Conservation (phyloP, 495 filamentous ascomycete species). For the Xylaria flabelliformis region DNA sequence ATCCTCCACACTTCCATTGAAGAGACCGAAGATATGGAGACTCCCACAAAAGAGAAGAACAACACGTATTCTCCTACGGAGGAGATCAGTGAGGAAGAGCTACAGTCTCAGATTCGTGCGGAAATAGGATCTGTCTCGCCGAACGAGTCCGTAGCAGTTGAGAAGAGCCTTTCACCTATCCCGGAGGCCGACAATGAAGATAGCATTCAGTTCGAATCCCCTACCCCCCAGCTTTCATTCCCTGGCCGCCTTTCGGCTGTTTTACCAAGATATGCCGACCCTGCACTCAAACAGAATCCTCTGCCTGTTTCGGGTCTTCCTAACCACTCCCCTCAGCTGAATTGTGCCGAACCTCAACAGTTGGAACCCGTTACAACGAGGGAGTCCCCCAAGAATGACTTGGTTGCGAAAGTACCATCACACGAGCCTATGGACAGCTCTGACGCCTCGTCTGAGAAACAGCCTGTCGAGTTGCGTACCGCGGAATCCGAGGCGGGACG, state of each 20-base stretch:
- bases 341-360: neutral
- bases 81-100: constrained; percentile 24
- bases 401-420: neutral
- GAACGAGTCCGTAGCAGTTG: constrained; percentile 20
- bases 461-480: neutral
- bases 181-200: constrained; percentile 30
- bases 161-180: neutral
- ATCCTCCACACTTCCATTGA: neutral
- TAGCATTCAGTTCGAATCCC: constrained; percentile 34
- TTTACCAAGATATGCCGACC: constrained; percentile 56
- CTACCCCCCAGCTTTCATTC: constrained; percentile 48
- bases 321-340: neutral
- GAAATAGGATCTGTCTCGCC: constrained; percentile 15
- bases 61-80: neutral
- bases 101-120: constrained; percentile 21
- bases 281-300: constrained; percentile 42
- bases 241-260: constrained; percentile 60
- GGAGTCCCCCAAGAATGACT: neutral
- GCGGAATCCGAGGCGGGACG: constrained; percentile 28
- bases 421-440: neutral
- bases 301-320: constrained; percentile 27
- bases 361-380: neutral
- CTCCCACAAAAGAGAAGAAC: constrained; percentile 13
- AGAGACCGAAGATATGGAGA: neutral
- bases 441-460: neutral